A percentile compares a stretch with the other conserved stretches of the same genome.
Evolutionary conservation across 1,284 basidiomycete genomes (phyloP).

Genomic region (Limonomyces culmigenus): DNA sequence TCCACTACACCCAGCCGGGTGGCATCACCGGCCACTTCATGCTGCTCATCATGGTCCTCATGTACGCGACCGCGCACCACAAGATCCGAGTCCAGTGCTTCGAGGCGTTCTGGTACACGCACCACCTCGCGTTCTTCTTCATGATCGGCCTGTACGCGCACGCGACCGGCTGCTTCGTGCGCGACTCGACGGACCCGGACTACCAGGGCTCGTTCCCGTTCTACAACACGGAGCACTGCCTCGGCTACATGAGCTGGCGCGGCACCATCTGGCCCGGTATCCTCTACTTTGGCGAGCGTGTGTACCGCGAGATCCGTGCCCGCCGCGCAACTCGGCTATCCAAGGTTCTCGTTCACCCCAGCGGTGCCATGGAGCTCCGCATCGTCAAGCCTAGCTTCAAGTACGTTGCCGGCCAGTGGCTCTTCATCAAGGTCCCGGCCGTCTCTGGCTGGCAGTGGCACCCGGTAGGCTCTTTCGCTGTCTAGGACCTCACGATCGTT

Average conservation of each 20-base stretch:
- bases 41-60: conserved; percentile 76
- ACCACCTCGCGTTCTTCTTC: conserved; percentile 84
- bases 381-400: conserved; percentile 80
- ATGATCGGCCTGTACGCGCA: conserved; percentile 78
- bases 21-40: conserved; percentile 84
- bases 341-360: conserved; percentile 69
- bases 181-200: conserved; percentile 56
- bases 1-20: conserved; percentile 75
- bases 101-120: conserved; percentile 89
- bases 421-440: conserved; percentile 77
- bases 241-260: conserved; percentile 77
- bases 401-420: conserved; percentile 82
- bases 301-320: conserved; percentile 66
- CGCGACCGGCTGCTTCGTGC: conserved; percentile 85
- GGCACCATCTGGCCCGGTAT: conserved; percentile 80
- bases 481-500: too few species aligned
- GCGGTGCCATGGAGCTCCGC: conserved; percentile 78
- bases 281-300: conserved; percentile 70
- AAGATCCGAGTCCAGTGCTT: conserved; percentile 77
- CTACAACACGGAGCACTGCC: conserved; percentile 65
- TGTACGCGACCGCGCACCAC: conserved; percentile 72
- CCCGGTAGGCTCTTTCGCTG: conserved; percentile 34
- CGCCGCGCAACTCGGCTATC: conserved; percentile 58
- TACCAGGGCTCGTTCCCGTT: conserved; percentile 59
- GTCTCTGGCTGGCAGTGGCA: conserved; percentile 79